Evolutionary conservation across 2,329 filamentous ascomycete species (phyloP), one percentile per base, ranked within the genome.

Genomic region (Colletotrichum navitas): DNA sequence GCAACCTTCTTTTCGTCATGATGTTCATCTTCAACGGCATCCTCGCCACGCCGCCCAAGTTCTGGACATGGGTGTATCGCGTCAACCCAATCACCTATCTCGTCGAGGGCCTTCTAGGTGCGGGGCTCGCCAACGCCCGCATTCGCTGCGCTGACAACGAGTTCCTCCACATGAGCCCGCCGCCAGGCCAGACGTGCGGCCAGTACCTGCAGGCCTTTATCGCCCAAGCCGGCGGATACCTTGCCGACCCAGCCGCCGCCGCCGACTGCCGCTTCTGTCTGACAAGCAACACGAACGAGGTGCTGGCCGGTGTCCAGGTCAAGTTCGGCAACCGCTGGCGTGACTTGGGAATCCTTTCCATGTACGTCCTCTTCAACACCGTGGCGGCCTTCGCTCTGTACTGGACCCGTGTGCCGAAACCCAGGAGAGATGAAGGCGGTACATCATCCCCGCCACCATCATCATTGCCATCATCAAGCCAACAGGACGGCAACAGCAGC

Each of bases 31-130:
- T 88, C 86, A 93, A 91, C 77, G 86, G 91, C 85, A 91, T 96
- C 59, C 87, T 96, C 71, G 90, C 90, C n/a, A 82, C 84, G 5
- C 91, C 91, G n/a, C 92, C 93, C 0, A 83, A 88, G 3, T 94
- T 94, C 84, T 94, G 93, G 93, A 88, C 90, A 75, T 93, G 92
- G 84, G 91, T 93, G 88, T 93, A 94, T 78, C 87, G 91, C 47
- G 82, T 92, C 62, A 92, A 89, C 0, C 92, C 93, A 0, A 90
- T 95, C 78, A 93, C 92, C 0, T 95, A 95, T 78, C 83, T 94
- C 2, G 87, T 94, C 43, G 86, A 87, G 52, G 91, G 89, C 0
- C 86, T 95, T 78, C 79, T 94, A 6, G 86, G 89, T 0, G 87
- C 88, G 2, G 90, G 87, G 0, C 81, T 95, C 34, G 90, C 90